Percentiles rank a stretch among this genome's conserved stretches.
Evolutionary conservation across 2,329 filamentous ascomycete genomes (phyloP).

Genomic region (Chaetomium globosum): DNA sequence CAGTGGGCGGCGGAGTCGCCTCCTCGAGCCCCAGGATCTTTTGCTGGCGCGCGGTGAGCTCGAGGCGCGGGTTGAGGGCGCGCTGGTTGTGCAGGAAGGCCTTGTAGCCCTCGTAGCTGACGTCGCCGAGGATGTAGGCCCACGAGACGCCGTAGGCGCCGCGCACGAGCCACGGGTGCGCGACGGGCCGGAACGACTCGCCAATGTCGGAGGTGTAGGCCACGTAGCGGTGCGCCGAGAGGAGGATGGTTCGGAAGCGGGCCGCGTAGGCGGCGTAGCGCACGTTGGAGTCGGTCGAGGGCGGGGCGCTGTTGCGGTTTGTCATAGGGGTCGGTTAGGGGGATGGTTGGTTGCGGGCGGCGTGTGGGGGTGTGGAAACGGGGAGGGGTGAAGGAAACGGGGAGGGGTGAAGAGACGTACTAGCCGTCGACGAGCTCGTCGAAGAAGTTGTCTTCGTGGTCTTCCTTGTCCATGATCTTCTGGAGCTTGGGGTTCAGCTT

Average conservation of each 20-base stretch:
- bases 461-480: conserved; percentile 59
- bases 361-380: not conserved
- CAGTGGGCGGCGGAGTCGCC: not conserved
- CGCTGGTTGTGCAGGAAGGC: conserved; percentile 86
- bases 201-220: conserved; percentile 97
- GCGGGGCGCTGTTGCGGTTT: conserved; percentile 58
- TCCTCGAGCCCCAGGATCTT: conserved; percentile 49
- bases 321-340: conserved; percentile 19
- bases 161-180: conserved; percentile 79
- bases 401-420: conserved; percentile 54
- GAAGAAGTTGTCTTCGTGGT: conserved; percentile 72
- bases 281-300: conserved; percentile 81
- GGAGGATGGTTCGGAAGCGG: conserved; percentile 80
- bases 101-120: conserved; percentile 92
- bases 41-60: conserved; percentile 55
- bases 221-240: conserved; percentile 91
- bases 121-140: conserved; percentile 89
- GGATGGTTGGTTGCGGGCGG: conserved; percentile 21
- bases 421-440: conserved; percentile 77
- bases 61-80: conserved; percentile 67
- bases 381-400: too few species aligned
- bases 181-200: conserved; percentile 91
- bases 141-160: conserved; percentile 88
- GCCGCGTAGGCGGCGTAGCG: conserved; percentile 93
- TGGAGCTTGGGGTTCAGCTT: conserved; percentile 60